phyloP scores from a whole-genome alignment of 1,139 yeast genomes.

The Geotrichum aggregatum region DNA sequence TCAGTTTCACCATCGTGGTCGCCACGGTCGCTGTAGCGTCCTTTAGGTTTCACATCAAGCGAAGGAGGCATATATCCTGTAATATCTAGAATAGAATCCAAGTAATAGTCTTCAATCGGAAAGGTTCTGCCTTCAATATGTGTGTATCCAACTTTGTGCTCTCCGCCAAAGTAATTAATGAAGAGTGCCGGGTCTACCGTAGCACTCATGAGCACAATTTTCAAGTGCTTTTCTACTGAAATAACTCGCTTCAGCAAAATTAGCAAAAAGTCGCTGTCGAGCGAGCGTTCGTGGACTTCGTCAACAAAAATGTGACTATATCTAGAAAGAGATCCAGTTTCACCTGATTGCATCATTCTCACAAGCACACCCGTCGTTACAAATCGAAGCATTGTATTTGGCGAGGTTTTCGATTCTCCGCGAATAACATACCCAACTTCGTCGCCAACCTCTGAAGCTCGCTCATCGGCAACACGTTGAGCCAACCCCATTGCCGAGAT shows the following conservation, averaged over 20 bases:
- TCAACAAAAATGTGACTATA: constrained; percentile 74
- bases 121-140: constrained; percentile 93
- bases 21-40: background rate
- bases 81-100: constrained; percentile 58
- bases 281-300: constrained; percentile 93
- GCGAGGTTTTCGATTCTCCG: constrained; percentile 72
- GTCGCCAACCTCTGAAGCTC: constrained; percentile 61
- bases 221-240: constrained; percentile 45
- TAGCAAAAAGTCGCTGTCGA: constrained; percentile 81
- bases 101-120: constrained; percentile 73
- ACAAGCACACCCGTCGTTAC: constrained; percentile 91
- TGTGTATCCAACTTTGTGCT: constrained; percentile 35
- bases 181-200: constrained; percentile 77
- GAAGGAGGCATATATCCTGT: constrained; percentile 40
- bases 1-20: constrained; percentile 24
- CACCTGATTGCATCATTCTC: constrained; percentile 64
- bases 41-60: constrained; percentile 15
- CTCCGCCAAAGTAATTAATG: constrained; percentile 53
- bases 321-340: constrained; percentile 44
- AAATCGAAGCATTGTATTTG: constrained; percentile 67
- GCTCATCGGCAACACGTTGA: constrained; percentile 83
- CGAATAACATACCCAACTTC: constrained; percentile 88
- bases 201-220: constrained; percentile 87
- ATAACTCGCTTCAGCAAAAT: constrained; percentile 64
- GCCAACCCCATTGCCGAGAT: constrained; percentile 94